Evolutionary conservation across 352 stramenopile genomes (phyloP).

Genomic region (Phytophthora fragariae): DNA sequence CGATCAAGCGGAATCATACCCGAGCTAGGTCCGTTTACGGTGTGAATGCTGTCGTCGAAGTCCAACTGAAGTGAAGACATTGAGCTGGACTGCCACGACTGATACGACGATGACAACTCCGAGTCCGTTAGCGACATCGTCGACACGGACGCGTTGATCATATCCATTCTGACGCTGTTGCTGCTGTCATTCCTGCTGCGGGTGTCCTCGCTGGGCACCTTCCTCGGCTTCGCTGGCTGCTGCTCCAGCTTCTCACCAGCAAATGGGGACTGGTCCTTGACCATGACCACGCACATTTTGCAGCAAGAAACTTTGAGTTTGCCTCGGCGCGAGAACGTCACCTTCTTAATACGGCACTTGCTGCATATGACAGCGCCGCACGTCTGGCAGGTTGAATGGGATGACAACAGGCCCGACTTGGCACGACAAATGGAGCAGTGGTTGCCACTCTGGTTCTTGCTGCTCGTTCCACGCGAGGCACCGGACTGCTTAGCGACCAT

Average conservation of each 20-base stretch:
- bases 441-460: slow-evolving; percentile 48
- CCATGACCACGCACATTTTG: slow-evolving; percentile 76
- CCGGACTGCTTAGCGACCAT: slow-evolving; percentile 60
- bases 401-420: slow-evolving; percentile 64
- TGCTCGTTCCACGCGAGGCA: slow-evolving; percentile 33
- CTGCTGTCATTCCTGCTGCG: slow-evolving; percentile 42
- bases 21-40: slow-evolving; percentile 24
- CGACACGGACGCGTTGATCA: slow-evolving; percentile 40
- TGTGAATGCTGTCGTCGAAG: slow-evolving; percentile 49
- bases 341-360: slow-evolving; percentile 77
- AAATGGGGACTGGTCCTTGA: slow-evolving; percentile 75
- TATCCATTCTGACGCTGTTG: slow-evolving; percentile 25
- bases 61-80: slow-evolving; percentile 65
- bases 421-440: slow-evolving; percentile 72
- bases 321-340: slow-evolving; percentile 57
- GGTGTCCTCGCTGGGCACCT: slow-evolving; percentile 21
- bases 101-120: slow-evolving; percentile 63
- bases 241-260: slow-evolving; percentile 55
- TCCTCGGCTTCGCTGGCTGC: slow-evolving; percentile 42
- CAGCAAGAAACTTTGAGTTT: slow-evolving; percentile 77
- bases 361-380: slow-evolving; percentile 78
- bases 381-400: slow-evolving; percentile 63
- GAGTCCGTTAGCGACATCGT: slow-evolving; percentile 59
- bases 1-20: slow-evolving; percentile 36
- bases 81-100: slow-evolving; percentile 68